phyloP scores from a whole-genome alignment of 208 protist genomes.

The Wallacemonas sp. region DNA sequence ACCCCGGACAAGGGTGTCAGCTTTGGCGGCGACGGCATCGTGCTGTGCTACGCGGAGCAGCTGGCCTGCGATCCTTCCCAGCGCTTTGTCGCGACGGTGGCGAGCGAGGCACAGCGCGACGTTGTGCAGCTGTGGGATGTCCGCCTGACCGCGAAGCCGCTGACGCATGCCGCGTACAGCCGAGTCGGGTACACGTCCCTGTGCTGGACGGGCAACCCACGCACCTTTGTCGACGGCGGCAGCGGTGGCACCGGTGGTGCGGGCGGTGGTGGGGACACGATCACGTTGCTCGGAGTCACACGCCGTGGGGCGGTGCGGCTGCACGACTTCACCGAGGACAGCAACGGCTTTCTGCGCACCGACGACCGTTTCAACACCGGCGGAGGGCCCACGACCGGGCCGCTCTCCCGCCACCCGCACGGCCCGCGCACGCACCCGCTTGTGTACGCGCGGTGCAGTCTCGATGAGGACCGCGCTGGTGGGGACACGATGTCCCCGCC shows the following conservation, averaged over 20 bases:
- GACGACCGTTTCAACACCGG: too few relatives aligned
- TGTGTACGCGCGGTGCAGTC: not conserved
- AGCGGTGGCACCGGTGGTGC: not conserved
- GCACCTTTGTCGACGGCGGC: not conserved
- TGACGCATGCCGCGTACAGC: conserved; percentile 29
- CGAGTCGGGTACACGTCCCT: conserved; percentile 62
- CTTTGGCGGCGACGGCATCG: conserved; percentile 5
- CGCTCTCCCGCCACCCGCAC: not conserved
- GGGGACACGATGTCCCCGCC: too few relatives aligned
- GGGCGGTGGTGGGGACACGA: not conserved
- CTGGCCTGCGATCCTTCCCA: conserved; percentile 67
- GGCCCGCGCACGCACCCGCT: not conserved
- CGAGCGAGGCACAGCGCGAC: conserved; percentile 33
- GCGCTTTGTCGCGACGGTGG: conserved; percentile 61
- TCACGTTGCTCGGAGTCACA: conserved; percentile 13
- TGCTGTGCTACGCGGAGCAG: conserved; percentile 59
- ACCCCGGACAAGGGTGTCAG: conserved; percentile 31
- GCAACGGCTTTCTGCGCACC: conserved; percentile 5
- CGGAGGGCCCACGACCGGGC: too few relatives aligned
- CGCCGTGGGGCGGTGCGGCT: not conserved
- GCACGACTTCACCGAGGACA: conserved; percentile 13
- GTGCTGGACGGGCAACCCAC: conserved; percentile 40
- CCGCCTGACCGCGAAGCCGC: conserved; percentile 45
- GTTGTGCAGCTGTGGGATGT: conserved; percentile 84
- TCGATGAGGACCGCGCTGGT: conserved; percentile 2